Evolutionary conservation across 768 basidiomycete genomes (phyloP).

Genomic region (Phallus indusiatus): DNA sequence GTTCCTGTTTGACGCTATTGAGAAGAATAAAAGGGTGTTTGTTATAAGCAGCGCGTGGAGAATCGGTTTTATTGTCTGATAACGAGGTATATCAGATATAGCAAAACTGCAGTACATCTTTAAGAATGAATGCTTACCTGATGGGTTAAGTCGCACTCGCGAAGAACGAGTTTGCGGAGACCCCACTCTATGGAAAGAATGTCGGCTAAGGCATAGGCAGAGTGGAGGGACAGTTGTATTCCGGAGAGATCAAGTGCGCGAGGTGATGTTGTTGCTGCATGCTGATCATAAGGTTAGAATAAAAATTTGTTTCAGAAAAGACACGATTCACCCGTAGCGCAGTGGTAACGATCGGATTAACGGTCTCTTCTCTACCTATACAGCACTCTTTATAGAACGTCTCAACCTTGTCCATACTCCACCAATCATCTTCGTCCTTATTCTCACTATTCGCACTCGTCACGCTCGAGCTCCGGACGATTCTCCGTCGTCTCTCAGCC

Average conservation of each 20-base stretch:
- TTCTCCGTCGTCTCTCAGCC: slow-evolving; percentile 51
- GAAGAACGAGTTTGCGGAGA: slow-evolving; percentile 70
- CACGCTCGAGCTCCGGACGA: slow-evolving; percentile 41
- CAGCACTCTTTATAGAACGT: slow-evolving; percentile 85
- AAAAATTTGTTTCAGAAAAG: slow-evolving; percentile 17
- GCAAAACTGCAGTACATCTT: not conserved
- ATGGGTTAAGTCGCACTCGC: slow-evolving; percentile 83
- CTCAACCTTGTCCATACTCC: slow-evolving; percentile 78
- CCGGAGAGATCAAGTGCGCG: slow-evolving; percentile 74
- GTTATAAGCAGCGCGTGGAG: slow-evolving; percentile 85
- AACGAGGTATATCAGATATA: too few relatives aligned
- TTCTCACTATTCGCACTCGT: slow-evolving; percentile 14
- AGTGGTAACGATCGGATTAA: slow-evolving; percentile 52
- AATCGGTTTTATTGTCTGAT: slow-evolving; percentile 75
- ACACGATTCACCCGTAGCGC: slow-evolving; percentile 59
- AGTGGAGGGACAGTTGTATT: slow-evolving; percentile 57
- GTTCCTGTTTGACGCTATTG: slow-evolving; percentile 77
- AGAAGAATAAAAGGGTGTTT: slow-evolving; percentile 68
- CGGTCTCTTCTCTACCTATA: slow-evolving; percentile 60
- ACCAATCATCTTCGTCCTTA: slow-evolving; percentile 52
- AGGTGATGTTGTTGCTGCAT: slow-evolving; percentile 44
- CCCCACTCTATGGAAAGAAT: slow-evolving; percentile 93
- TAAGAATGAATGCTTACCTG: slow-evolving; percentile 38
- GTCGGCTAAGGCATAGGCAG: slow-evolving; percentile 79
- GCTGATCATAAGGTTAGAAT: slow-evolving; percentile 29